Base-by-base conservation (phyloP, 768 basidiomycete species). In the Suillus discolor region DNA sequence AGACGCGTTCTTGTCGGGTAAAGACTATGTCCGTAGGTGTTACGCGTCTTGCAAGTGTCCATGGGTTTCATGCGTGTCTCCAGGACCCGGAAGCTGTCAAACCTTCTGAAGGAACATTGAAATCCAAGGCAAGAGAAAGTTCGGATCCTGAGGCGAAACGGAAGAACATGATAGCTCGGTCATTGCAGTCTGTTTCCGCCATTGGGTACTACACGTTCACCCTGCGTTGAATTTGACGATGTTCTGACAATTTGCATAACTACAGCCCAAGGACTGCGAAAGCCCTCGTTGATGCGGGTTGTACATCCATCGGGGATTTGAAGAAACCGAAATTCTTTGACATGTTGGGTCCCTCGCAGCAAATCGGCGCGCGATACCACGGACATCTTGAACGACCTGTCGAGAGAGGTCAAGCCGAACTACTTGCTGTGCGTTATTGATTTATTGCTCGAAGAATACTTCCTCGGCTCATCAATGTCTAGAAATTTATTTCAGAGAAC, bases 281-380 rank as follows among this genome's bases (percentile, higher is more conserved):
- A 42, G 70, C 78, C n/a, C 79, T 90, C 3, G 79, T 83, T 47
- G 78, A 80, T 7, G 83, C 81, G 6, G 89, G 89, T 5, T 87
- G 85, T 65, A 73, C 62, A 62, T 78, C 79, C 2, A 23, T 84
- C 31, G 76, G 74, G 23, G 82, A 86, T 62, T 74, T 89, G 31
- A 70, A 65, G 38, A 72, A 77, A 8, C 79, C 79, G 8, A 61
- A 69, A 36, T 87, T 79, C 67, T 68, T 74, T 13, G 68, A 70
- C n/a, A 70, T 80, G 72, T 71, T 89, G n/a, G 73, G 73, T 1
- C 66, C 71, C 23, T 61, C 72, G 11, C 82, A 84, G 69, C 75
- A 76, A 68, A 67, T 80, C 7, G 79, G 77, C 38, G 71, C 79
- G 15, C 78, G 73, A 54, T 89, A 84, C 68, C 69, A 76, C 42